These are phyloP conservation scores for Sugiyamaella neomexicana DNA, from an alignment of 1,139 yeast species.

Conservation along the genomic window DNA sequence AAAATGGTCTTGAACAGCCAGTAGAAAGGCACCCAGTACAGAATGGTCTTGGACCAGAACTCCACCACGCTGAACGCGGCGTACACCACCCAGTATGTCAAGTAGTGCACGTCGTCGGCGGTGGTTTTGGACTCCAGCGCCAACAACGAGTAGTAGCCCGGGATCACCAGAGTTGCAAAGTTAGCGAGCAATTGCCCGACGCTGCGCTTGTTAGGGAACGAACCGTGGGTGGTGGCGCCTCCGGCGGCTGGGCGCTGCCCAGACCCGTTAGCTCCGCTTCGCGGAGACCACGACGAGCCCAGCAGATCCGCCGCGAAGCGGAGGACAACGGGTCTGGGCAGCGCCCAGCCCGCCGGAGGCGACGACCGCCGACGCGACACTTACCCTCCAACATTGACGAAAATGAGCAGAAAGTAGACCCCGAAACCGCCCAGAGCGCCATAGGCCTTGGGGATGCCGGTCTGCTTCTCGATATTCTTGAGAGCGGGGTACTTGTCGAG, in stretches of 20 bases:
- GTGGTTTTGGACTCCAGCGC: slow-evolving; percentile 74
- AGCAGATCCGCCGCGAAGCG: background rate
- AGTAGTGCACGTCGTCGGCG: slow-evolving; percentile 78
- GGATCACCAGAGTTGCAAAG: slow-evolving; percentile 85
- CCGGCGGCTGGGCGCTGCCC: no score
- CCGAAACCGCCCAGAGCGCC: slow-evolving; percentile 66
- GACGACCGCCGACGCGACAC: slow-evolving; percentile 11
- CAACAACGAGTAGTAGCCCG: slow-evolving; percentile 83
- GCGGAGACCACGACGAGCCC: background rate
- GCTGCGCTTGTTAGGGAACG: slow-evolving; percentile 23
- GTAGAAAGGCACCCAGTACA: slow-evolving; percentile 95
- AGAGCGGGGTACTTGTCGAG: slow-evolving; percentile 40
- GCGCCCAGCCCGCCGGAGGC: no score
- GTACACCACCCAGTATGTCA: slow-evolving; percentile 96
- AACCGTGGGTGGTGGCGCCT: no score
- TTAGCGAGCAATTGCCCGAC: slow-evolving; percentile 91
- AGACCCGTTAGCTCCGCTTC: background rate
- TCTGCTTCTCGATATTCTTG: slow-evolving; percentile 39
- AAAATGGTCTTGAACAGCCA: slow-evolving; percentile 89
- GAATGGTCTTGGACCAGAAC: slow-evolving; percentile 91
- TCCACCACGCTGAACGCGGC: slow-evolving; percentile 88
- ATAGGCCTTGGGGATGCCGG: slow-evolving; percentile 81
- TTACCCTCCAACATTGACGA: slow-evolving; percentile 82
- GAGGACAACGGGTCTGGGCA: background rate
- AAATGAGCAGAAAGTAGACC: slow-evolving; percentile 70